Evolutionary conservation across 768 basidiomycete species (phyloP).

Genomic region (Hericium erinaceus): DNA sequence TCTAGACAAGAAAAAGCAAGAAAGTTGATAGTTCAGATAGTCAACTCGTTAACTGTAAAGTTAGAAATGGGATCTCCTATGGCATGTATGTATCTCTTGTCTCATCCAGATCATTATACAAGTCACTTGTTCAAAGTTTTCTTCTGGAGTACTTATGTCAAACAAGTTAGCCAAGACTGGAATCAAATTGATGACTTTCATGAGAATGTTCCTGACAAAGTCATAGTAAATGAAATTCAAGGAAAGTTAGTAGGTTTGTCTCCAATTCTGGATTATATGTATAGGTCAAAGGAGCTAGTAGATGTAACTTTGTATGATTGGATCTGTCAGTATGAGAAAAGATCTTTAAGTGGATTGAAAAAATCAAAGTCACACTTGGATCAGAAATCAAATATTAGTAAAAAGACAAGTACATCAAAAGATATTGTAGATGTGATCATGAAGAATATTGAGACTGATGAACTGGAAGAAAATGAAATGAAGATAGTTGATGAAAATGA

Average conservation of each 20-base stretch:
- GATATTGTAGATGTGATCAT: too few species aligned
- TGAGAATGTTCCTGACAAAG: constrained; percentile 1
- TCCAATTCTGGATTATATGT: constrained; percentile 26
- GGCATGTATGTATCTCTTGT: constrained; percentile 26
- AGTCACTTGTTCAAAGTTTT: constrained; percentile 25
- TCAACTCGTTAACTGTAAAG: constrained; percentile 26
- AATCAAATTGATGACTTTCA: not conserved
- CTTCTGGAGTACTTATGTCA: constrained; percentile 26
- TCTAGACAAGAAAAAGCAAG: constrained; percentile 16
- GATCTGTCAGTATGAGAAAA: not conserved
- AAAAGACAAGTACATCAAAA: too few species aligned
- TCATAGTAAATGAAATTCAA: constrained; percentile 11
- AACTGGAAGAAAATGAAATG: too few species aligned
- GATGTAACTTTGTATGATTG: constrained; percentile 22
- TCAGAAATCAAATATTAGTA: too few species aligned
- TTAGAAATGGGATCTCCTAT: constrained; percentile 30
- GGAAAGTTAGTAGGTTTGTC: constrained; percentile 16
- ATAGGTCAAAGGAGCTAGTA: constrained; percentile 13
- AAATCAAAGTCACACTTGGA: not conserved
- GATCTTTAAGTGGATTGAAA: not conserved
- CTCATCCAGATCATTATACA: constrained; percentile 31
- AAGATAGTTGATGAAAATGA: not conserved
- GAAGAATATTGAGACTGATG: too few species aligned
- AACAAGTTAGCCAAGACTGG: constrained; percentile 16
- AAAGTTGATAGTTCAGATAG: constrained; percentile 26